Percentiles rank a stretch among this genome's conserved stretches.
Evolutionary conservation across 2,329 filamentous ascomycete genomes (phyloP).

Genomic region (Aspergillus brasiliensis): DNA sequence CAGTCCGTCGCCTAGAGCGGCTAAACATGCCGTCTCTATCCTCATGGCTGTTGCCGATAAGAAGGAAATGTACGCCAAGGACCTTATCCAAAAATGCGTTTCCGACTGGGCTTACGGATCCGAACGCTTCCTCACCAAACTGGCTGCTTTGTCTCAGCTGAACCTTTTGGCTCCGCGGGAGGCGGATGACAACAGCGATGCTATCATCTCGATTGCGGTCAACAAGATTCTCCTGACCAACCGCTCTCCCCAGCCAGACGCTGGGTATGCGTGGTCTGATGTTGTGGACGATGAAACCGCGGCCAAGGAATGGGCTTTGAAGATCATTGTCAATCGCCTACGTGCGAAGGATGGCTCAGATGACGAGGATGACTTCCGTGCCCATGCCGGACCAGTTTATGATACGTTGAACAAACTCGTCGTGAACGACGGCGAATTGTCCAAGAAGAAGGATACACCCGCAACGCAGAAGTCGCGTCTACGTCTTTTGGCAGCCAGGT

Average conservation of each 20-base stretch:
- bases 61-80: constrained; percentile 82
- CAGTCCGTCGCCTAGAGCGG: constrained; percentile 76
- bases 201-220: constrained; percentile 76
- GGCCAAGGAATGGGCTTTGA: constrained; percentile 81
- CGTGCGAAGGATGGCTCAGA: constrained; percentile 62
- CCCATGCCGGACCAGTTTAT: constrained; percentile 68
- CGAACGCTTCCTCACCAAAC: constrained; percentile 68
- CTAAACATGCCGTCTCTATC: constrained; percentile 92
- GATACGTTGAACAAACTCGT: constrained; percentile 78
- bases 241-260: constrained; percentile 57
- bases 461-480: constrained; percentile 77
- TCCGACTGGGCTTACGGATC: constrained; percentile 73
- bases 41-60: constrained; percentile 75
- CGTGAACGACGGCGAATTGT: constrained; percentile 74
- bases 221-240: constrained; percentile 73
- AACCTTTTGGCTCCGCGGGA: constrained; percentile 73
- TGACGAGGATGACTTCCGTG: constrained; percentile 47
- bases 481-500: constrained; percentile 76
- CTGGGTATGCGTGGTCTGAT: constrained; percentile 66
- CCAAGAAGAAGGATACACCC: constrained; percentile 74
- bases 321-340: constrained; percentile 82
- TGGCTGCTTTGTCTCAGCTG: constrained; percentile 63
- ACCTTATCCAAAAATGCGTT: constrained; percentile 75
- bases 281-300: constrained; percentile 78
- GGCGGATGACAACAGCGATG: constrained; percentile 71